Percentiles rank a stretch among this genome's conserved stretches.
phyloP scores from a whole-genome alignment of 208 protist species.

The Baffinella frigidus region DNA sequence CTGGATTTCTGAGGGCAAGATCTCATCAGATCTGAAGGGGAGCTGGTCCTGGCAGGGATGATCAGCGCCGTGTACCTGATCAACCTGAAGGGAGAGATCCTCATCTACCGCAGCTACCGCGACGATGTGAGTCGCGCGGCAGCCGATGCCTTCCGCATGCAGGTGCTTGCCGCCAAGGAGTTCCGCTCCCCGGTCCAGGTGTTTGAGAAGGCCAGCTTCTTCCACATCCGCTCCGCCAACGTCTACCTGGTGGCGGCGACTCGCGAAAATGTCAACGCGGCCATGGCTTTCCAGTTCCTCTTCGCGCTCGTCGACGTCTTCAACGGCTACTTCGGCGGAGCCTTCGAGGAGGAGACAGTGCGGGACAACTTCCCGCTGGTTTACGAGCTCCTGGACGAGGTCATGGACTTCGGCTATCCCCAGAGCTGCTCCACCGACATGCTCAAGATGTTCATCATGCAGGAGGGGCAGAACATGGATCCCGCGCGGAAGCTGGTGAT shows the following conservation, averaged over 20 bases:
- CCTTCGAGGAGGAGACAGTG: conserved; percentile 85
- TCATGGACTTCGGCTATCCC: conserved; percentile 97
- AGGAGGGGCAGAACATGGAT: conserved; percentile 38
- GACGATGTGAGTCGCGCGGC: conserved; percentile 61
- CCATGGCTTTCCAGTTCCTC: conserved; percentile 80
- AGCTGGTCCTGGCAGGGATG: conserved; percentile 13
- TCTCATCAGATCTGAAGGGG: too few relatives aligned
- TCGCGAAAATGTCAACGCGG: conserved; percentile 87
- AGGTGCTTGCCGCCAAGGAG: conserved; percentile 59
- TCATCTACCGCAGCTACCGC: conserved; percentile 56
- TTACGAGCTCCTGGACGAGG: conserved; percentile 96
- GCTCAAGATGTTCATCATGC: conserved; percentile 62
- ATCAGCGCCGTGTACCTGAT: conserved; percentile 60
- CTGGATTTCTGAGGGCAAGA: neutral
- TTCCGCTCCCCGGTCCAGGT: conserved; percentile 51
- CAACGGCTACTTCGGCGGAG: conserved; percentile 82
- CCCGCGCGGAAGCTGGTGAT: neutral
- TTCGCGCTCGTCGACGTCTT: conserved; percentile 68
- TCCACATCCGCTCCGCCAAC: conserved; percentile 73
- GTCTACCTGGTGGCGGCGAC: conserved; percentile 89
- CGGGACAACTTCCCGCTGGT: conserved; percentile 93
- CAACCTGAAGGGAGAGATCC: conserved; percentile 63
- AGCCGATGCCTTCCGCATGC: conserved; percentile 64
- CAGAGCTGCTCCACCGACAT: conserved; percentile 72
- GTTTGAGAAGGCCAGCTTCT: conserved; percentile 53